Evolutionary conservation across 1,284 basidiomycete species (phyloP), one percentile per base, ranked within the genome.

Genomic region (Ustilago bromivora): DNA sequence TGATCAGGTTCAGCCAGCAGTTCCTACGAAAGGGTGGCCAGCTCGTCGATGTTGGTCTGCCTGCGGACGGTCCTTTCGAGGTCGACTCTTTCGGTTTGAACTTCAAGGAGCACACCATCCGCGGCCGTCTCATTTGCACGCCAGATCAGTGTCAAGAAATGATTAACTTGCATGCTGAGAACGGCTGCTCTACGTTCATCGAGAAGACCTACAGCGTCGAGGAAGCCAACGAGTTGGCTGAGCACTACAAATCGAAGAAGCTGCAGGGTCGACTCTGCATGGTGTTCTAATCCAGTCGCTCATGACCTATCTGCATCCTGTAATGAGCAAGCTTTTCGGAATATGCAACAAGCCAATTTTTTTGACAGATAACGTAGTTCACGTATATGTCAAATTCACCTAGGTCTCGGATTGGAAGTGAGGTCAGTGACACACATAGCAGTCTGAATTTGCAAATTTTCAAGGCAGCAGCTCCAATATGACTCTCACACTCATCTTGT

Each of bases 71-170:
- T 1, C 78, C 81, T 0, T 74, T 82, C 23, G 77, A 81, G 69
- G 47, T 82, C 12, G 79, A 81, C 41, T 46, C 77, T 0, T 82
- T 82, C 43, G 73, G 75, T 19, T 61, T 82, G 53, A 82, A 75
- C 66, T 82, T 82, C 76, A 81, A 81, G 61, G 81, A 82, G 66
- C 81, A 82, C 64, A 81, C 74, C 36, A 73, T 82, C 40, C 62
- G 70, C 23, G 81, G 81, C n/a, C 69, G 79, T 28, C 62, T 82
- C 17, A 82, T 82, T 47, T 82, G 79, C 69, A 81, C 81, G 5
- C 81, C 81, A 9, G 75, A 77, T 35, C 79, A 82, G 67, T 70
- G 67, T 31, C 78, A 81, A 59, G 78, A 78, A 23, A 80, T 82
- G 81, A 66, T 82, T 60, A 76, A 81, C 36, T 52, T 82, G 35